These are phyloP conservation scores for Isabelozyma gotoi DNA, from an alignment of 805 yeast genomes.

Conservation along the genomic window DNA sequence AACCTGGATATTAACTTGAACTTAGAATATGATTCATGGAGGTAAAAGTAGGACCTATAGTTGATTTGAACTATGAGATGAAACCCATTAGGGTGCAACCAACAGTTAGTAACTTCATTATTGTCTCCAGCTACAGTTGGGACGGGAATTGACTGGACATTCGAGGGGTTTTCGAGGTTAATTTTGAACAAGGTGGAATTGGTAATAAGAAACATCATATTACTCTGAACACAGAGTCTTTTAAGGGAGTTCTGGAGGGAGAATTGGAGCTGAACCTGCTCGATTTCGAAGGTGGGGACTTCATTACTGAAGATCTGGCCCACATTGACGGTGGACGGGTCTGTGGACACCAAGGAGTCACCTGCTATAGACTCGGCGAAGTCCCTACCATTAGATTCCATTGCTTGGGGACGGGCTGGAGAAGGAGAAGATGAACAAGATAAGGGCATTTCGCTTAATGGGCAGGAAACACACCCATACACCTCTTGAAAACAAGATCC, in stretches of 20 bases:
- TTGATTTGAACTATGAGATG: conserved; percentile 32
- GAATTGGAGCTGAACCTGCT: conserved; percentile 41
- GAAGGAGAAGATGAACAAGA: not conserved
- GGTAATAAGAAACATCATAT: conserved; percentile 33
- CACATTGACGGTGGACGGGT: not conserved
- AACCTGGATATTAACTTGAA: conserved; percentile 34
- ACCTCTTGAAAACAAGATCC: too few relatives aligned
- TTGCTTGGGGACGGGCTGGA: not conserved
- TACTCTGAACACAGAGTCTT: conserved; percentile 28
- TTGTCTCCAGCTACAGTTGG: conserved; percentile 5
- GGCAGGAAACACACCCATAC: not conserved
- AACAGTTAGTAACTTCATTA: conserved; percentile 20
- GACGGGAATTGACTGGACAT: conserved; percentile 15
- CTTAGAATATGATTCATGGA: conserved; percentile 27
- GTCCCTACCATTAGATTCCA: not conserved
- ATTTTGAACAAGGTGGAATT: conserved; percentile 23
- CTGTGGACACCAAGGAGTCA: not conserved
- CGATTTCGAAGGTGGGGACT: conserved; percentile 28
- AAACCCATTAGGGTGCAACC: conserved; percentile 39
- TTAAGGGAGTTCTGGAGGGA: conserved; percentile 23
- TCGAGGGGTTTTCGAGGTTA: conserved; percentile 35
- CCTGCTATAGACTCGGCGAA: not conserved
- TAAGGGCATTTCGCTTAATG: not conserved
- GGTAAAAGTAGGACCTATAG: conserved; percentile 23
- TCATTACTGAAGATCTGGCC: not conserved